Evolutionary conservation across 2,329 filamentous ascomycete genomes (phyloP).

Genomic region (Fonsecaea nubica): DNA sequence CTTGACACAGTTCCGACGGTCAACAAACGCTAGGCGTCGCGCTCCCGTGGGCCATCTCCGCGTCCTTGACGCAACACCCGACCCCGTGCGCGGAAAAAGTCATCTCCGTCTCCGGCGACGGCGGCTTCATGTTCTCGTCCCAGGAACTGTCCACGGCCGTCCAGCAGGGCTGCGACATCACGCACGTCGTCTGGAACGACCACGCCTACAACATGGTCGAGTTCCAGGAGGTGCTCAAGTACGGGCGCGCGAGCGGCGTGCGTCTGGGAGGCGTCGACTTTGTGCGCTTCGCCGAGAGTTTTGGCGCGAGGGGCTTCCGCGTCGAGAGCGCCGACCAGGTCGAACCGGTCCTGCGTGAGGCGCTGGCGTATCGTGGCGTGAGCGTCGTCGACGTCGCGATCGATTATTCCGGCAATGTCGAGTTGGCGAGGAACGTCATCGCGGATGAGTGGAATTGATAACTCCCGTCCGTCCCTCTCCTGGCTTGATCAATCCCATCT

Average conservation of each 20-base stretch:
- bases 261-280: constrained; percentile 57
- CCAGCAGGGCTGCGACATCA: constrained; percentile 56
- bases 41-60: constrained; percentile 57
- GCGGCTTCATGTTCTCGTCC: constrained; percentile 58
- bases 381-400: constrained; percentile 56
- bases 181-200: constrained; percentile 60
- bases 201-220: constrained; percentile 60
- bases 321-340: constrained; percentile 50
- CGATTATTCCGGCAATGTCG: constrained; percentile 53
- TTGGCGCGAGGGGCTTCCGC: constrained; percentile 55
- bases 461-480: no score
- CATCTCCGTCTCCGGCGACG: constrained; percentile 55
- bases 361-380: constrained; percentile 52
- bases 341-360: constrained; percentile 53
- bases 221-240: constrained; percentile 60
- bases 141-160: constrained; percentile 57
- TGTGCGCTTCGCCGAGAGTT: constrained; percentile 56
- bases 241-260: constrained; percentile 54
- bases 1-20: constrained; percentile 49
- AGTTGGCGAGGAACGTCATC: constrained; percentile 52
- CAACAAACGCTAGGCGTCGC: constrained; percentile 59
- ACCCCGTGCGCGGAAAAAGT: constrained; percentile 53
- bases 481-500: no score
- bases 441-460: constrained; percentile 33
- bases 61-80: constrained; percentile 52